Evolutionary conservation across 257 asterid genomes (phyloP).

Genomic region (Thymus quinquecostatus): DNA sequence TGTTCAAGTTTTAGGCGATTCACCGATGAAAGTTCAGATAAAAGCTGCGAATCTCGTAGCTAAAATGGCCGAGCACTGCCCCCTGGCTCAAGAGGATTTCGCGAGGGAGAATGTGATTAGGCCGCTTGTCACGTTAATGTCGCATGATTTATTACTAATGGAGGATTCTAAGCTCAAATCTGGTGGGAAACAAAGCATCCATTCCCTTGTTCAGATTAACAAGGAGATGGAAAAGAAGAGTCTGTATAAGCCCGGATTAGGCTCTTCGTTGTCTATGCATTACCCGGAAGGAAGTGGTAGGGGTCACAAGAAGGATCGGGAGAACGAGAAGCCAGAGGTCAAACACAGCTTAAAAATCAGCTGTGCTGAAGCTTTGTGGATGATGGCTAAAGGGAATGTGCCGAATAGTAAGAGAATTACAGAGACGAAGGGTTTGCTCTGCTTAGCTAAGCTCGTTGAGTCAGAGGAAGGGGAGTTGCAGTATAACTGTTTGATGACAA

Average conservation of each 20-base stretch:
- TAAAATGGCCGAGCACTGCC: slow-evolving; percentile 66
- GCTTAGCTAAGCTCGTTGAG: slow-evolving; percentile 84
- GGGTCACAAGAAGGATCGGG: slow-evolving; percentile 62
- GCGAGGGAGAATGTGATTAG: slow-evolving; percentile 82
- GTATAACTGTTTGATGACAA: slow-evolving; percentile 70
- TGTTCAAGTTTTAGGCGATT: slow-evolving; percentile 63
- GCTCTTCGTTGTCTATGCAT: slow-evolving; percentile 51
- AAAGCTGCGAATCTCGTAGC: slow-evolving; percentile 69
- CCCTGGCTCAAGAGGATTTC: slow-evolving; percentile 71
- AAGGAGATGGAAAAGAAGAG: slow-evolving; percentile 65
- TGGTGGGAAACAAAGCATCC: slow-evolving; percentile 55
- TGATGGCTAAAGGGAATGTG: slow-evolving; percentile 71
- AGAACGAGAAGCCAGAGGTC: slow-evolving; percentile 69
- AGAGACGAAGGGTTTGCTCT: slow-evolving; percentile 80
- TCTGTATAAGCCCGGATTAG: slow-evolving; percentile 41
- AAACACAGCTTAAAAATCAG: slow-evolving; percentile 58
- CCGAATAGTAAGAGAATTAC: slow-evolving; percentile 68
- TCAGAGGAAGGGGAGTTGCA: slow-evolving; percentile 72
- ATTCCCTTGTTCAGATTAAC: slow-evolving; percentile 66
- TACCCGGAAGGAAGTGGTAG: slow-evolving; percentile 52
- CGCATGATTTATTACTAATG: slow-evolving; percentile 51
- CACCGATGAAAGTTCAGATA: slow-evolving; percentile 64
- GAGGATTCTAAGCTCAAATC: slow-evolving; percentile 52
- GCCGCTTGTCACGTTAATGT: slow-evolving; percentile 72
- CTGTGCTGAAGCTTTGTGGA: slow-evolving; percentile 76